Evolutionary conservation across 1,284 basidiomycete species (phyloP).

Genomic region (Cutaneotrichosporon mucoides): DNA sequence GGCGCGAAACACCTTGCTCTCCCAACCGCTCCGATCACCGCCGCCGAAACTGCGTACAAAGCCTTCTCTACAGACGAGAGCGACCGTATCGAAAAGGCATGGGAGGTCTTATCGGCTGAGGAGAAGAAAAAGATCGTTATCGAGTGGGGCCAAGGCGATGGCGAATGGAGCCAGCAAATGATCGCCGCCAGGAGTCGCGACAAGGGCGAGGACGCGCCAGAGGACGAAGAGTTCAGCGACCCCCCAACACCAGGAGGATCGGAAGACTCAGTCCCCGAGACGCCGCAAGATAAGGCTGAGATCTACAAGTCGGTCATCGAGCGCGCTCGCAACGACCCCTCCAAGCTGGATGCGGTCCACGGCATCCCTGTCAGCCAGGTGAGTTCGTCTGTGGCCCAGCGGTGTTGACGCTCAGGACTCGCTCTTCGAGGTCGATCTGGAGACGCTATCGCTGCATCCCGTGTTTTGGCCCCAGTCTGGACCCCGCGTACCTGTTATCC

Average conservation of each 20-base stretch:
- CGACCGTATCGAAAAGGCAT: constrained; percentile 46
- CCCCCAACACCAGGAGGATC: neutral
- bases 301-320: constrained; percentile 34
- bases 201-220: constrained; percentile 17
- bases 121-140: constrained; percentile 16
- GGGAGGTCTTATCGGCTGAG: constrained; percentile 49
- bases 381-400: constrained; percentile 11
- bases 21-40: constrained; percentile 41
- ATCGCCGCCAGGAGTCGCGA: constrained; percentile 54
- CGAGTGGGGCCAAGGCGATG: constrained; percentile 32
- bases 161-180: constrained; percentile 21
- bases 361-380: constrained; percentile 49
- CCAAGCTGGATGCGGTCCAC: constrained; percentile 35
- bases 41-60: constrained; percentile 52
- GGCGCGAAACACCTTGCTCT: constrained; percentile 47
- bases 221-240: constrained; percentile 7
- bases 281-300: constrained; percentile 1
- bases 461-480: constrained; percentile 56
- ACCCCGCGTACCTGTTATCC: constrained; percentile 51
- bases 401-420: constrained; percentile 37
- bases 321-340: constrained; percentile 31
- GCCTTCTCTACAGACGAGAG: constrained; percentile 53
- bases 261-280: neutral
- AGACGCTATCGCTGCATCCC: constrained; percentile 49
- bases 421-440: constrained; percentile 47